Evolutionary conservation across 805 yeast species (phyloP).

Genomic region (Saturnispora zaruensis): DNA sequence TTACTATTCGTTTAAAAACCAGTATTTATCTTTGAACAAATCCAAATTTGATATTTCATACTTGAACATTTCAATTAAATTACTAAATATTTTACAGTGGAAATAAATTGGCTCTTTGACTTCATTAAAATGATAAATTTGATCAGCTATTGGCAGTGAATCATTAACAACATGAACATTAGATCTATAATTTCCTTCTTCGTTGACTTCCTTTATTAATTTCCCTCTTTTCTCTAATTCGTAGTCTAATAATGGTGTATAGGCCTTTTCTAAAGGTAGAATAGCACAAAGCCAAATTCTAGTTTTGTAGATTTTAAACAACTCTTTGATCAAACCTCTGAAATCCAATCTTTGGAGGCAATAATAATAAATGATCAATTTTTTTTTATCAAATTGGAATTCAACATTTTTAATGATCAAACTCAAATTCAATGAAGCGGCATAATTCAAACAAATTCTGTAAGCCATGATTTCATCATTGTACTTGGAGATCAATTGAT

Average conservation of each 20-base stretch:
- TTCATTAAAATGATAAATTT: conserved; percentile 31
- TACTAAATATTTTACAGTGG: conserved; percentile 42
- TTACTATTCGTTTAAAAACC: conserved; percentile 17
- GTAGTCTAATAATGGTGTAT: conserved; percentile 24
- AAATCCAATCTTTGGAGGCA: conserved; percentile 64
- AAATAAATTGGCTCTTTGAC: conserved; percentile 37
- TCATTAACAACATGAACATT: conserved; percentile 25
- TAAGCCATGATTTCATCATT: conserved; percentile 67
- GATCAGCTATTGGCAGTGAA: conserved; percentile 30
- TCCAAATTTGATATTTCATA: conserved; percentile 30
- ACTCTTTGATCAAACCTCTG: conserved; percentile 61
- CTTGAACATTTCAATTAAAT: conserved; percentile 37
- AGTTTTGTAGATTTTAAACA: conserved; percentile 68
- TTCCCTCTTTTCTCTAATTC: conserved; percentile 21
- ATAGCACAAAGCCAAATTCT: conserved; percentile 82
- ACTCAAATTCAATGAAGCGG: conserved; percentile 32
- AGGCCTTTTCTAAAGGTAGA: conserved; percentile 30
- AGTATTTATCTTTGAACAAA: conserved; percentile 22
- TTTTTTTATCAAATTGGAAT: conserved; percentile 74
- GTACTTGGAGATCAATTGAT: conserved; percentile 52
- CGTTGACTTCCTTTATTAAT: neutral
- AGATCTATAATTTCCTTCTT: conserved; percentile 34
- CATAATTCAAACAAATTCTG: conserved; percentile 48
- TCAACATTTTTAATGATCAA: conserved; percentile 66
- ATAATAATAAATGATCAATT: conserved; percentile 62